Conservation (phyloP, 768 basidiomycete genomes). For the Glaciozyma martinii region DNA sequence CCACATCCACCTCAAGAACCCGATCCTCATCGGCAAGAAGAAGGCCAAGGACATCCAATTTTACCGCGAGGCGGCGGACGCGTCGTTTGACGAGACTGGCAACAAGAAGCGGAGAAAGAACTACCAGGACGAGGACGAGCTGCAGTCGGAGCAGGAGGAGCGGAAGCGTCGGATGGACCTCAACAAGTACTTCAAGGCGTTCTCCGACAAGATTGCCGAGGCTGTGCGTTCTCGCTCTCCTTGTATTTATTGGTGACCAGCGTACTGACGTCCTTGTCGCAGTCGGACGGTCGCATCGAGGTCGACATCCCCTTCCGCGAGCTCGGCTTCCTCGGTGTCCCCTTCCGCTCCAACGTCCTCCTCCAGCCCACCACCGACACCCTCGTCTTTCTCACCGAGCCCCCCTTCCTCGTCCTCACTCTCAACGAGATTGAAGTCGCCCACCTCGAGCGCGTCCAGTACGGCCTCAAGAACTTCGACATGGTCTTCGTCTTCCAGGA, state of each 20-base stretch:
- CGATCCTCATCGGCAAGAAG: constrained; percentile 98
- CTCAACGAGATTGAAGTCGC: constrained; percentile 91
- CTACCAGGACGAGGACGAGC: constrained; percentile 89
- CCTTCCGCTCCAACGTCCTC: constrained; percentile 86
- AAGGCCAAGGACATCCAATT: constrained; percentile 98
- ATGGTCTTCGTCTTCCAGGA: constrained; percentile 95
- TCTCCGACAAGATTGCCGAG: constrained; percentile 84
- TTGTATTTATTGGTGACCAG: neutral
- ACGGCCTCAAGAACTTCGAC: constrained; percentile 92
- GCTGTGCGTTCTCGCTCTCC: constrained; percentile 51
- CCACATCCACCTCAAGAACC: constrained; percentile 84
- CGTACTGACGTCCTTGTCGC: constrained; percentile 35
- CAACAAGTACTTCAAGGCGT: constrained; percentile 89
- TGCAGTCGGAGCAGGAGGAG: constrained; percentile 97
- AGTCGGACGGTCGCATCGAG: constrained; percentile 76
- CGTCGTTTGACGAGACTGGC: constrained; percentile 98
- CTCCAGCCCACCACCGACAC: constrained; percentile 95
- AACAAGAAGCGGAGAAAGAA: constrained; percentile 94
- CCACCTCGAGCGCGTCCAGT: constrained; percentile 92
- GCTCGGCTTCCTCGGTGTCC: constrained; percentile 92
- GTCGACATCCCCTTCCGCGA: constrained; percentile 96
- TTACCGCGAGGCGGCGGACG: constrained; percentile 92
- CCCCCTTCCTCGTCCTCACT: constrained; percentile 91
- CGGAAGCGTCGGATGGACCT: constrained; percentile 75
- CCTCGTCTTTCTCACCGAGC: constrained; percentile 86